Evolutionary conservation across 106 monocot species (phyloP).

Genomic region (Dendrobium chrysotoxum): DNA sequence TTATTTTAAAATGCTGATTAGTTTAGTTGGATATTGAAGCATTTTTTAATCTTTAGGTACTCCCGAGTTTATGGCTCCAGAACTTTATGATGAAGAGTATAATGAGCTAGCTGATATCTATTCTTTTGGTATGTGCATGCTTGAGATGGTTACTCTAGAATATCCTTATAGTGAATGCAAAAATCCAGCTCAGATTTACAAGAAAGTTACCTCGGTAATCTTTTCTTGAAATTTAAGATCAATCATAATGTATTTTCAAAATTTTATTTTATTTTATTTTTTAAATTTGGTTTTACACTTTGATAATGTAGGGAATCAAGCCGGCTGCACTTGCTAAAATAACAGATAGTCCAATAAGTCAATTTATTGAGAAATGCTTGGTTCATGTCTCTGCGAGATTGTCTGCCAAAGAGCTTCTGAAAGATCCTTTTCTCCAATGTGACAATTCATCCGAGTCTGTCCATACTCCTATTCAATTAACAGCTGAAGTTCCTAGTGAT

Average conservation of each 20-base stretch:
- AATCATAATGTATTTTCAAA: background rate
- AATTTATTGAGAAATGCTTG: slow-evolving; percentile 74
- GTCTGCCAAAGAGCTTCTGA: slow-evolving; percentile 55
- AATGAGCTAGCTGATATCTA: slow-evolving; percentile 71
- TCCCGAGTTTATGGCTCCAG: slow-evolving; percentile 83
- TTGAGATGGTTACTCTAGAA: slow-evolving; percentile 69
- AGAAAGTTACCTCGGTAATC: slow-evolving; percentile 57
- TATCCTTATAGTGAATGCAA: slow-evolving; percentile 76
- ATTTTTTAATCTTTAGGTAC: slow-evolving; percentile 38
- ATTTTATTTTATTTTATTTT: background rate
- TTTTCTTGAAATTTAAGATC: background rate
- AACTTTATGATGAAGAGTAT: slow-evolving; percentile 69
- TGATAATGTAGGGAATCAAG: slow-evolving; percentile 40
- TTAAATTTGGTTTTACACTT: background rate
- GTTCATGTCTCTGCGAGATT: slow-evolving; percentile 55
- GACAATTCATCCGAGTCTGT: slow-evolving; percentile 12
- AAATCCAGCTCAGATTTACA: slow-evolving; percentile 77
- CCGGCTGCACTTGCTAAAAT: slow-evolving; percentile 59
- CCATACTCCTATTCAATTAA: slow-evolving; percentile 2
- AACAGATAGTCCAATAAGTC: slow-evolving; percentile 25
- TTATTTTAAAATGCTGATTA: background rate
- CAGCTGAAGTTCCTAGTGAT: background rate
- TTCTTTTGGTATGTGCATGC: slow-evolving; percentile 80
- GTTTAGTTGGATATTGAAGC: background rate
- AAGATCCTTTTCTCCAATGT: slow-evolving; percentile 53